Conservation (phyloP, 108 stramenopile genomes). For the Cyclostephanos tholiformis region DNA sequence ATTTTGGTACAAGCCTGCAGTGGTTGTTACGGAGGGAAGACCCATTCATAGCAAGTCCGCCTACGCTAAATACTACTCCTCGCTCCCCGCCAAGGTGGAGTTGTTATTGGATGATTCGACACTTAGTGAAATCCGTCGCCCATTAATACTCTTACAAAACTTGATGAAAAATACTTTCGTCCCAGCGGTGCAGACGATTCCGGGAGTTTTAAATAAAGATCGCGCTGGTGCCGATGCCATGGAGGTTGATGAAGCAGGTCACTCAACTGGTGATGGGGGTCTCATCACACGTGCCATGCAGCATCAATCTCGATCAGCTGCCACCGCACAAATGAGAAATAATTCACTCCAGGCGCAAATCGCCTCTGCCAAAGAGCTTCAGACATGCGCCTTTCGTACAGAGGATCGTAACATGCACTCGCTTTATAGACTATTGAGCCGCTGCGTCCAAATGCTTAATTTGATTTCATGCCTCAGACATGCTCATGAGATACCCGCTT, state of each 20-base stretch:
- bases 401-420: constrained; percentile 88
- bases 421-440: constrained; percentile 74
- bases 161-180: constrained; percentile 64
- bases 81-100: constrained; percentile 80
- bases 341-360: constrained; percentile 19
- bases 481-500: constrained; percentile 64
- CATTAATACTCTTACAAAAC: constrained; percentile 55
- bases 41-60: constrained; percentile 41
- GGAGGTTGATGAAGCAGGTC: constrained; percentile 59
- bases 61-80: constrained; percentile 44
- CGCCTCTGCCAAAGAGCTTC: constrained; percentile 51
- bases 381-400: constrained; percentile 52
- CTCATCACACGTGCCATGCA: constrained; percentile 59
- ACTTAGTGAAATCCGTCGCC: constrained; percentile 61
- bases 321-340: constrained; percentile 24
- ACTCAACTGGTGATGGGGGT: constrained; percentile 22
- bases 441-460: constrained; percentile 75
- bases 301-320: constrained; percentile 53
- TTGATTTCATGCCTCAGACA: constrained; percentile 65
- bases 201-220: constrained; percentile 42
- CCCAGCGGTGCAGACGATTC: constrained; percentile 63
- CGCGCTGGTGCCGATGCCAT: constrained; percentile 37
- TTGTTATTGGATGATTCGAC: constrained; percentile 69
- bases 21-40: constrained; percentile 82
- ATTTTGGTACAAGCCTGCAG: constrained; percentile 85